Evolutionary conservation across 352 stramenopile genomes (phyloP), one percentile per base, ranked within the genome.

Genomic region (Phytophthora pseudosyringae): DNA sequence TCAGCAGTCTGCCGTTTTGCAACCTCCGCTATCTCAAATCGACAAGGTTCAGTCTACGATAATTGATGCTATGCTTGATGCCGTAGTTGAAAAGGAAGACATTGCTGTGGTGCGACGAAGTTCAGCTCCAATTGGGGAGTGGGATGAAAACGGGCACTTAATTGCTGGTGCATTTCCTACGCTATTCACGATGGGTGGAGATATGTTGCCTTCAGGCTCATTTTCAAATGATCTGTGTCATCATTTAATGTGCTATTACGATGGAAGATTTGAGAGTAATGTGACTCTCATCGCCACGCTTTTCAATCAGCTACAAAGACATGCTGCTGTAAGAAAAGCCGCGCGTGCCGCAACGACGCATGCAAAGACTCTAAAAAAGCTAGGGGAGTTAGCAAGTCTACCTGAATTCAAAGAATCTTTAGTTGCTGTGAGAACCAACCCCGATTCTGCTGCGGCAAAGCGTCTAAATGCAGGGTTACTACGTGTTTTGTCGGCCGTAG

Each of bases 91-190:
- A n/a, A 4, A 49, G 33, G 12, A 35, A 3, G 9, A 49, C 3
- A 15, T 49, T 33, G 43, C 43, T 35, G 25, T 49, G 4, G 43
- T 49, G 16, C 21, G 43, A 33, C 32, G 43, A 49, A 25, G 25
- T 4, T 8, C 43, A 3, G 12, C 7, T 33, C 43, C 43, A 11
- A 49, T 49, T 9, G 25, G 32, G n/a, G 49, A 45, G 8, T 52
- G 45, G 45, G 45, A 47, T 32, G 18, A 47, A 47, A 32, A 47
- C 18, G 40, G 40, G 0, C 3, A 31, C 7, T n/a, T 52, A 12
- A 7, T 52, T 13, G 45, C 45, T 29, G 45, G 45, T 16, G 28
- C 45, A 6, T 52, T 51, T 5, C 44, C 44, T 5, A 51, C 44
- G 0, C 13, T 51, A 12, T 51, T 51, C 12, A 38, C 38, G 44